Base-by-base conservation (phyloP, 2,329 filamentous ascomycete genomes). In the Alternaria sp. region DNA sequence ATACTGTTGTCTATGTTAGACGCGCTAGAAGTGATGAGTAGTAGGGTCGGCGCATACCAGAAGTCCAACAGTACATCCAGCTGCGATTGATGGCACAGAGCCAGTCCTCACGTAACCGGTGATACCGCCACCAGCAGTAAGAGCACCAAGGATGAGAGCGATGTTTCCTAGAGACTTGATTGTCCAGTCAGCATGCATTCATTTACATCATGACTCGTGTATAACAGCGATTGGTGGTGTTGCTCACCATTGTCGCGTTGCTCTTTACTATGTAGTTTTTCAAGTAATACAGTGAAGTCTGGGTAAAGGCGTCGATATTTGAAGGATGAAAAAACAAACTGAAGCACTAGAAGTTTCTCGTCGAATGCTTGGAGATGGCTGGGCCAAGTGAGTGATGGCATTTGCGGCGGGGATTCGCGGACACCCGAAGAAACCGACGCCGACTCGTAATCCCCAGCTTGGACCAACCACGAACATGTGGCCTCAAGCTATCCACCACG, bases 101-200 rank as follows among this genome's bases (percentile, higher is more conserved):
- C 92, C 87, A 0, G 94, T 95, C 77, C 90, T 89, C 44, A 90
- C 84, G 80, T 93, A 99, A 75, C 95, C 95, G 75, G 91, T 91
- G 61, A 92, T 90, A 66, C 95, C 95, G 71, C 95, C 95, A 58
- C 90, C 86, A 52, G 94, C 93, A 59, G 94, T 97, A 60, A 98
- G 85, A 65, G 88, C 85, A 62, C 91, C 92, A 73, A 98, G 88
- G 73, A 91, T 78, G 79, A 90, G 92, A 65, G 94, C 93, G 74
- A 92, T 88, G 73, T 81, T 85, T 69, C 85, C 81, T 65, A 63
- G 76, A 67, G 43, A 57, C 54, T 64, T 64, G 16, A 11, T 41
- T 8, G 22, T 57, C 14, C 20, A 26, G 42, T 67, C 54, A 66
- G 59, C 54, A 48, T 54, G 8, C 38, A 36, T n/a, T n/a, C n/a